Percentiles rank a stretch among this genome's conserved stretches.
Evolutionary conservation across 805 yeast species (phyloP).

Genomic region (Saccharomycopsis sp.): DNA sequence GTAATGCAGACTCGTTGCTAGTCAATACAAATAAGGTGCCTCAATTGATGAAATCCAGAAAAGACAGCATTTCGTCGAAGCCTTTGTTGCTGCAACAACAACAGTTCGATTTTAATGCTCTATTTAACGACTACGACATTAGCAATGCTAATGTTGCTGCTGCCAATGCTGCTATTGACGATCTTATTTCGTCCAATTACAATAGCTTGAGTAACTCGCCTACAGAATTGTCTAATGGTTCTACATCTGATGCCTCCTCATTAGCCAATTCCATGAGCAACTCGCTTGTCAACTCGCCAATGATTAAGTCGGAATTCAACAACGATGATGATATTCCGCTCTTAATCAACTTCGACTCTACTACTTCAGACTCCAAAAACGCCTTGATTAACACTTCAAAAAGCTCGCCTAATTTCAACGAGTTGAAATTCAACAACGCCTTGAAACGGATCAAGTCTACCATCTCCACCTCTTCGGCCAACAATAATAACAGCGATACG

Average conservation of each 20-base stretch:
- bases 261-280: slow-evolving; percentile 23
- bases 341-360: slow-evolving; percentile 1
- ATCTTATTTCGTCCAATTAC: slow-evolving; percentile 4
- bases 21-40: neutral
- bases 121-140: slow-evolving; percentile 9
- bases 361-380: neutral
- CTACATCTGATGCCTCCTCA: slow-evolving; percentile 5
- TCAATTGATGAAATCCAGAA: neutral
- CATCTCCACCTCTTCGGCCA: neutral
- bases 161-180: slow-evolving; percentile 3
- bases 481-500: neutral
- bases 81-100: neutral
- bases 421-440: slow-evolving; percentile 5
- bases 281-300: slow-evolving; percentile 28
- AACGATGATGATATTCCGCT: slow-evolving; percentile 33
- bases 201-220: slow-evolving; percentile 2
- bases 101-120: neutral
- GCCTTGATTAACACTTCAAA: slow-evolving; percentile 3
- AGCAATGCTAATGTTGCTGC: neutral
- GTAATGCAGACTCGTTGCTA: neutral
- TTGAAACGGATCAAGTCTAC: slow-evolving; percentile 1
- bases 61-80: neutral
- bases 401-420: slow-evolving; percentile 8
- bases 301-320: slow-evolving; percentile 29
- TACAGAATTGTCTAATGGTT: neutral